phyloP scores from a whole-genome alignment of 2,329 filamentous ascomycete genomes.

The Colletotrichum caudatum region DNA sequence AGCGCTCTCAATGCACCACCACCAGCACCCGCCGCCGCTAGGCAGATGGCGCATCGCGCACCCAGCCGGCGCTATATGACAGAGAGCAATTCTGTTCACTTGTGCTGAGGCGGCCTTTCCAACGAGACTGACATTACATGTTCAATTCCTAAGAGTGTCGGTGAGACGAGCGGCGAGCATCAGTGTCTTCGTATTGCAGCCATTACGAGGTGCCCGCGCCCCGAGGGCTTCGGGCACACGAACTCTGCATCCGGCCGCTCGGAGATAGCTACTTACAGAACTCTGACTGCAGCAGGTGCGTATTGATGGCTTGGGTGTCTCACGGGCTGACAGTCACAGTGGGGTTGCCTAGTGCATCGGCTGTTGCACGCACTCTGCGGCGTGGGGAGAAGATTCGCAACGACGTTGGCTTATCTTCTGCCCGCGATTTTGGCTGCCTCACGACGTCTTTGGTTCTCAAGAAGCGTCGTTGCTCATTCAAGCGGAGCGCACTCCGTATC shows the following conservation, averaged over 20 bases:
- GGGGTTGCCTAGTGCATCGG: constrained; percentile 35
- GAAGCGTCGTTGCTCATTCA: not conserved
- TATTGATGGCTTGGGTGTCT: constrained; percentile 39
- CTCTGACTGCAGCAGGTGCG: constrained; percentile 38
- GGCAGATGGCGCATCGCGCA: not conserved
- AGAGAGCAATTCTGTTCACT: constrained; percentile 1
- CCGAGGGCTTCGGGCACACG: constrained; percentile 36
- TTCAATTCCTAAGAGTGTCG: constrained; percentile 10
- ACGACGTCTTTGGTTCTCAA: not conserved
- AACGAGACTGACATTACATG: not conserved
- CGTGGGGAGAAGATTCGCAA: not conserved
- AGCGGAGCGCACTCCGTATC: constrained; percentile 8
- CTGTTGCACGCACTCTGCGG: constrained; percentile 30
- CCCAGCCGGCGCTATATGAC: not conserved
- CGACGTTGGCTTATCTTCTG: not conserved
- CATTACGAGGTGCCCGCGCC: constrained; percentile 23
- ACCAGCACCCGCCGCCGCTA: not conserved
- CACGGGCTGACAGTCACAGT: constrained; percentile 35
- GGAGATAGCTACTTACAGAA: constrained; percentile 42
- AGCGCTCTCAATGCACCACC: not conserved
- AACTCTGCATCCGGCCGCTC: constrained; percentile 41
- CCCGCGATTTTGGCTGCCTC: not conserved
- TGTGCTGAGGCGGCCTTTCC: not conserved
- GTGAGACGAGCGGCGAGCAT: constrained; percentile 13
- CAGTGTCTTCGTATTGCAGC: constrained; percentile 27